A percentile compares a stretch with the other conserved stretches of the same genome.
phyloP scores from a whole-genome alignment of 352 stramenopile species.

The Pythium brachiatum region DNA sequence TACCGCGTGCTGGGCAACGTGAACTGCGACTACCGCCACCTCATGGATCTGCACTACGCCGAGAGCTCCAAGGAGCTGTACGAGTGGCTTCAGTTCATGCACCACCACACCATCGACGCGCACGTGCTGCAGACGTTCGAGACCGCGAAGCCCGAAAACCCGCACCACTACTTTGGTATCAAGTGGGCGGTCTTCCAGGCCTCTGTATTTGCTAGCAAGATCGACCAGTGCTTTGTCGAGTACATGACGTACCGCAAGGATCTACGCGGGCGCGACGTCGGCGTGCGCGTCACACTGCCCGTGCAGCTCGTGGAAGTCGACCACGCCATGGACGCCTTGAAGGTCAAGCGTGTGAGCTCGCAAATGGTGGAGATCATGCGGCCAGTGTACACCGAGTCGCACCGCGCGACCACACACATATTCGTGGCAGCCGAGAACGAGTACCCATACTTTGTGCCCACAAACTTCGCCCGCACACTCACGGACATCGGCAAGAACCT shows the following conservation, averaged over 20 bases:
- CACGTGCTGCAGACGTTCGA: slow-evolving; percentile 73
- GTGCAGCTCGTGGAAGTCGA: slow-evolving; percentile 62
- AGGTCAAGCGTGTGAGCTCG: slow-evolving; percentile 49
- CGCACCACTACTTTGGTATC: slow-evolving; percentile 70
- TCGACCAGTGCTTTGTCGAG: slow-evolving; percentile 73
- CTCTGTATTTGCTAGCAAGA: slow-evolving; percentile 55
- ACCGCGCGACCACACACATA: slow-evolving; percentile 34
- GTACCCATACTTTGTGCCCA: slow-evolving; percentile 22
- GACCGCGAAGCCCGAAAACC: slow-evolving; percentile 32
- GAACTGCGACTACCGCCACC: slow-evolving; percentile 56
- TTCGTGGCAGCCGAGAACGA: slow-evolving; percentile 66
- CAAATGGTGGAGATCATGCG: slow-evolving; percentile 60
- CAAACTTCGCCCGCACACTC: slow-evolving; percentile 40
- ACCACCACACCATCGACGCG: slow-evolving; percentile 58
- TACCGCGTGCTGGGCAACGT: slow-evolving; percentile 63
- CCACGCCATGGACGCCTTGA: slow-evolving; percentile 41
- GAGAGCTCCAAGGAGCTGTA: slow-evolving; percentile 52
- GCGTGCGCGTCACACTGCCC: slow-evolving; percentile 64
- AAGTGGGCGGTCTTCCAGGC: slow-evolving; percentile 76
- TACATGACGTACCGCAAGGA: slow-evolving; percentile 75
- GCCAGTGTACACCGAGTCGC: slow-evolving; percentile 21
- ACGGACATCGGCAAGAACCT: slow-evolving; percentile 60
- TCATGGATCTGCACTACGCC: slow-evolving; percentile 71
- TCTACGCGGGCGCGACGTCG: slow-evolving; percentile 49
- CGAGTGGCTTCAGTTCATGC: slow-evolving; percentile 70